These are phyloP conservation scores for Phialophora verrucosa DNA, from an alignment of 2,329 filamentous ascomycete genomes.

Conservation along the genomic window DNA sequence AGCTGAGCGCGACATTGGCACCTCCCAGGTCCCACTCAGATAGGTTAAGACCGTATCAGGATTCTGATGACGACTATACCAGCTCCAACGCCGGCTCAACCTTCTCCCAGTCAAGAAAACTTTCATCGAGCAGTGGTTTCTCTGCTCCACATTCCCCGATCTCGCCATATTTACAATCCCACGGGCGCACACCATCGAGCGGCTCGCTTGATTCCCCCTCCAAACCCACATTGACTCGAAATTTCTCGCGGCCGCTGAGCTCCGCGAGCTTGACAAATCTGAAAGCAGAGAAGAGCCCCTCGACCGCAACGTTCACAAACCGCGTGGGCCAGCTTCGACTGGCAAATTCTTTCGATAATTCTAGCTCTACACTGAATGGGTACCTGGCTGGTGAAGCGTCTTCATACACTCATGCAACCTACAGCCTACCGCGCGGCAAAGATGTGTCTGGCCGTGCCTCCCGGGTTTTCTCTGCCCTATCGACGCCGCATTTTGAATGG, in stretches of 20 bases:
- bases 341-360: conserved; percentile 38
- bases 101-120: conserved; percentile 74
- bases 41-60: conserved; percentile 54
- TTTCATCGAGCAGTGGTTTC: conserved; percentile 72
- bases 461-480: conserved; percentile 61
- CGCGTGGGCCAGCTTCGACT: conserved; percentile 28
- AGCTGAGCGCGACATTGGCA: conserved; percentile 27
- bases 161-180: conserved; percentile 66
- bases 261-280: conserved; percentile 55
- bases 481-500: conserved; percentile 66
- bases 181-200: conserved; percentile 80
- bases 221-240: conserved; percentile 55
- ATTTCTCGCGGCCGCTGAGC: conserved; percentile 92
- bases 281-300: conserved; percentile 33
- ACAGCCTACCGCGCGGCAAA: conserved; percentile 81
- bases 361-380: conserved; percentile 31
- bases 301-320: conserved; percentile 23
- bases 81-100: conserved; percentile 62
- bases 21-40: conserved; percentile 30
- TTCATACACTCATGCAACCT: conserved; percentile 87
- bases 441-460: conserved; percentile 70
- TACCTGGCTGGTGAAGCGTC: conserved; percentile 52
- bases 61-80: conserved; percentile 74
- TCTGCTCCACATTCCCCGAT: conserved; percentile 67
- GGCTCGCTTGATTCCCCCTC: conserved; percentile 74